Evolutionary conservation across 768 basidiomycete genomes (phyloP), one percentile per base, ranked within the genome.

Genomic region (Mycena indigotica): DNA sequence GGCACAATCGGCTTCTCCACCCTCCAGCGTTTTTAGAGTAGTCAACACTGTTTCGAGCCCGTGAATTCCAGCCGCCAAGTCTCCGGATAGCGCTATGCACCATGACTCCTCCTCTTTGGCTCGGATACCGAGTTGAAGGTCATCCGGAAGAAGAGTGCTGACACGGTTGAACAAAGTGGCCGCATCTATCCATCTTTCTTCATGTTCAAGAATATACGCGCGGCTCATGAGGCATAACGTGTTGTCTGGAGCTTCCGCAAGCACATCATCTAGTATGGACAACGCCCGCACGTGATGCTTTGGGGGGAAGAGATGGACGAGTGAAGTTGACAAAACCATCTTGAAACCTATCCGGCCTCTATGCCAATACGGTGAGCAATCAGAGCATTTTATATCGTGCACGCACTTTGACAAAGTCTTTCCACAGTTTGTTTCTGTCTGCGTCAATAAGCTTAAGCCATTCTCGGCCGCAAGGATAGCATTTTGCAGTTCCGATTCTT

Each of bases 281-380:
- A 88, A 74, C 1, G 97, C 96, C 51, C 88, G 85, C 12, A 75
- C 64, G 68, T 98, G 96, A 64, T 98, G 89, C 65, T 95, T 95
- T 0, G 96, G 96, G 26, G 95, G 86, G 70, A 84, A 92, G 49
- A 90, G 78, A 66, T 97, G 89, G 3, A 93, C 89, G 16, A 97
- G 79, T 4, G 91, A 85, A 0, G 85, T 87, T 2, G 86, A 88
- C 13, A 96, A 79, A 4, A 79, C 77, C 12, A 86, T 79, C 57
- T 93, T 86, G 67, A 97, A 84, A 3, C 85, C 85, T 48, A 83
- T 81, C 45, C 78, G 78, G 13, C 81, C 80, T 50, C 93, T 95
- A 24, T 51, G 30, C n/a, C n/a, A n/a, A n/a, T n/a, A n/a, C n/a
- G n/a, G n/a, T n/a, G n/a, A n/a, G n/a, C n/a, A n/a, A 32, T 52